Conservation (phyloP, 2,329 filamentous ascomycete species). For the Fusarium gaditjirri region DNA sequence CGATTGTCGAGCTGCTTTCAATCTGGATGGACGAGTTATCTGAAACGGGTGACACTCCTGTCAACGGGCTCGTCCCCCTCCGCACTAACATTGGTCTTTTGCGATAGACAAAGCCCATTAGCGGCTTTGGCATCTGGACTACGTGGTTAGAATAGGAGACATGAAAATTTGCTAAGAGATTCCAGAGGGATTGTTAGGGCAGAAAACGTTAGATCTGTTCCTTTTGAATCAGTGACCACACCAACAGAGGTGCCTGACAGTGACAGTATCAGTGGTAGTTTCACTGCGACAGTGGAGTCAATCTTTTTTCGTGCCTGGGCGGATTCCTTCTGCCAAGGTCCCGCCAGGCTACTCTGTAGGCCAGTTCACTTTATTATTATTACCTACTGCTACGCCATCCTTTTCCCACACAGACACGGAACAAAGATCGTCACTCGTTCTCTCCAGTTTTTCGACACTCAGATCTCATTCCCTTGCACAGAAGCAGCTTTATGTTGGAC, state of each 20-base stretch:
- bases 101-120: neutral
- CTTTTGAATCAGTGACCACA: conserved; percentile 17
- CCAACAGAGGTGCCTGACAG: conserved; percentile 5
- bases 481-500: conserved; percentile 29
- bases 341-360: conserved; percentile 7
- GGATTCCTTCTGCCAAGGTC: conserved; percentile 22
- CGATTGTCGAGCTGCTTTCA: neutral
- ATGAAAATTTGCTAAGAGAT: neutral
- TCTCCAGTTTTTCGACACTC: conserved; percentile 34
- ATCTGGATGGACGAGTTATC: neutral
- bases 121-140: neutral
- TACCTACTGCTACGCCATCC: conserved; percentile 4
- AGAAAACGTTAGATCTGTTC: conserved; percentile 8
- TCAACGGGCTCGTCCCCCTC: conserved; percentile 1
- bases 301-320: conserved; percentile 9
- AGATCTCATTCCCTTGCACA: conserved; percentile 11
- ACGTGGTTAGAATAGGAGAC: neutral
- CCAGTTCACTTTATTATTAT: conserved; percentile 20
- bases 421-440: conserved; percentile 35
- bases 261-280: conserved; percentile 15
- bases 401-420: conserved; percentile 25
- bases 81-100: neutral
- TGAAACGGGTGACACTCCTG: conserved; percentile 14
- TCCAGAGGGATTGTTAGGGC: neutral
- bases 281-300: conserved; percentile 28